Conservation (phyloP, 305 asterid species). For the Ruellia speciosa region DNA sequence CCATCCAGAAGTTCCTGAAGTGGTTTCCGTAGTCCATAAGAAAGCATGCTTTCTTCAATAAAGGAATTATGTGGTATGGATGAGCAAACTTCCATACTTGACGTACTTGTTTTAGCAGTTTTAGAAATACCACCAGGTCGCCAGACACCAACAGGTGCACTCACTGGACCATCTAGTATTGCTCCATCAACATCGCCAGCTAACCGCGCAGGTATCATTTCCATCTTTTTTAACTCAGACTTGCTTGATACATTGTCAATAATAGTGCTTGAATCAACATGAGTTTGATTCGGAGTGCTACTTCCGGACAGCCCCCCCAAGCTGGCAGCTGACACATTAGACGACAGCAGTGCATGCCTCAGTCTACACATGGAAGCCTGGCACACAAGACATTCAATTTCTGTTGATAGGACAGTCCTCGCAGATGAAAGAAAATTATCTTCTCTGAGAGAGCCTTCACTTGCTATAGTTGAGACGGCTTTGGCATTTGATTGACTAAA, state of each 20-base stretch:
- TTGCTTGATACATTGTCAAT: slow-evolving; percentile 53
- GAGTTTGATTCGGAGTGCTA: slow-evolving; percentile 44
- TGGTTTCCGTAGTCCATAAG: slow-evolving; percentile 90
- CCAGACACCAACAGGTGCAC: slow-evolving; percentile 98
- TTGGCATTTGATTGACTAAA: slow-evolving; percentile 42
- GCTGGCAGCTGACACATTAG: slow-evolving; percentile 43
- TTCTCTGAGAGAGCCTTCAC: slow-evolving; percentile 42
- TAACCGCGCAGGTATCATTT: slow-evolving; percentile 70
- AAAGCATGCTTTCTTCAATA: slow-evolving; percentile 82
- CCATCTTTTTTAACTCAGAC: slow-evolving; percentile 80
- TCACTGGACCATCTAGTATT: slow-evolving; percentile 63
- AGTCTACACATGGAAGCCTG: slow-evolving; percentile 95
- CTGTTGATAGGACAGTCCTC: slow-evolving; percentile 77
- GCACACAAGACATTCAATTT: slow-evolving; percentile 76
- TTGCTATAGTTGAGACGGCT: slow-evolving; percentile 34
- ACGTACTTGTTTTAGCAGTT: slow-evolving; percentile 49
- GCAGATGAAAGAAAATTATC: slow-evolving; percentile 50
- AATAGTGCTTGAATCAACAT: slow-evolving; percentile 58
- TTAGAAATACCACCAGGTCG: slow-evolving; percentile 79
- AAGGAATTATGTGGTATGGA: slow-evolving; percentile 70
- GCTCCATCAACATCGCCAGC: slow-evolving; percentile 96
- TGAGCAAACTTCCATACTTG: slow-evolving; percentile 63
- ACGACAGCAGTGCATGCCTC: slow-evolving; percentile 64
- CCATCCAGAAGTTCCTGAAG: slow-evolving; percentile 99
- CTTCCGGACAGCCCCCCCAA: slow-evolving; percentile 56